phyloP scores from a whole-genome alignment of 768 basidiomycete genomes.

The Neoboletus subvelutipes region DNA sequence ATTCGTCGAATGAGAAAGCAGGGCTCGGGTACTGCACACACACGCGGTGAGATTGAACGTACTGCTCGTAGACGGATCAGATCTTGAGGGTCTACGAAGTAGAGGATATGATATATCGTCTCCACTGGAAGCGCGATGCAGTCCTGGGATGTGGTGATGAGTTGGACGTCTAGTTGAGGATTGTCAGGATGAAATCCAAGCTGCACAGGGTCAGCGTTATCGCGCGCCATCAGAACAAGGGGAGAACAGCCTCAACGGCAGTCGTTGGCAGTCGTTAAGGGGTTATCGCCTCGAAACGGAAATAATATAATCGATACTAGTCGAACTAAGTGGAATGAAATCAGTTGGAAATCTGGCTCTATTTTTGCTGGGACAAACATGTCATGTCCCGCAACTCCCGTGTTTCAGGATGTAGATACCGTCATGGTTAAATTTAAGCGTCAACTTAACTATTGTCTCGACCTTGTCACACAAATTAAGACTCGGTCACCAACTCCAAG shows the following conservation, averaged over 20 bases:
- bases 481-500: not conserved
- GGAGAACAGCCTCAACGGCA: not conserved
- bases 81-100: slow-evolving; percentile 6
- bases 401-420: too few species aligned
- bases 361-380: too few species aligned
- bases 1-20: not conserved
- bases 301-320: not conserved
- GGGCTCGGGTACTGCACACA: too few species aligned
- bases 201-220: not conserved
- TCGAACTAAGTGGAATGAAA: too few species aligned
- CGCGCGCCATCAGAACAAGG: slow-evolving; percentile 4
- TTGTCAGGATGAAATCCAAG: not conserved
- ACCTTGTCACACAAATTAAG: too few species aligned
- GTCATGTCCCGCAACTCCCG: too few species aligned
- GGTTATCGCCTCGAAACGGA: slow-evolving; percentile 1
- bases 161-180: not conserved
- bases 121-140: slow-evolving; percentile 15
- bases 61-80: slow-evolving; percentile 17
- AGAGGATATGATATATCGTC: slow-evolving; percentile 15
- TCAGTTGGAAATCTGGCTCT: too few species aligned
- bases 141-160: not conserved
- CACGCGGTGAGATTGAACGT: not conserved
- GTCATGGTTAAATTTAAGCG: too few species aligned
- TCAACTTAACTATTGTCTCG: too few species aligned
- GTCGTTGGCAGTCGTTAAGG: not conserved